These are phyloP conservation scores for Fusarium udum DNA, from an alignment of 2,329 filamentous ascomycete species.

Conservation along the genomic window DNA sequence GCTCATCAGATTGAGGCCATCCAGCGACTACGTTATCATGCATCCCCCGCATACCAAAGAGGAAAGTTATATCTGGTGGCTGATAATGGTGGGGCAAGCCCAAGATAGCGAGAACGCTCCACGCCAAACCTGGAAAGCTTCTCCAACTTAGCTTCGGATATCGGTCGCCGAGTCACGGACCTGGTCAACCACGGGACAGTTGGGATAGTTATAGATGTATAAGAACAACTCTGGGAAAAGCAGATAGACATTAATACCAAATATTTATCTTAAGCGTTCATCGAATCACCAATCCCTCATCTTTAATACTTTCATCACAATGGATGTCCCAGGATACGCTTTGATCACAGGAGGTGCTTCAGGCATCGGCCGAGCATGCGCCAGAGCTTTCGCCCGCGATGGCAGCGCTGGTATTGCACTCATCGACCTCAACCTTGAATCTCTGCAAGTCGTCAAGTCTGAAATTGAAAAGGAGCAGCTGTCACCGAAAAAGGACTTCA, in stretches of 20 bases:
- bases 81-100: not conserved
- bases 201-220: not conserved
- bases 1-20: not conserved
- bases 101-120: not conserved
- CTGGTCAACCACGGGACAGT: no score
- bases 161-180: not conserved
- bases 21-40: not conserved
- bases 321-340: conserved; percentile 46
- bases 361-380: conserved; percentile 46
- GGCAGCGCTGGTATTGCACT: conserved; percentile 44
- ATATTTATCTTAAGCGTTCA: accelerated
- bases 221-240: not conserved
- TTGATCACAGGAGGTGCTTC: conserved; percentile 46
- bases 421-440: conserved; percentile 40
- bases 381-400: conserved; percentile 42
- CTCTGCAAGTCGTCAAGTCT: conserved; percentile 20
- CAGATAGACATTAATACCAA: no score
- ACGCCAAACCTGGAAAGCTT: conserved; percentile 15
- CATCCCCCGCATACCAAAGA: conserved; percentile 2
- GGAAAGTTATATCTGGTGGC: conserved; percentile 27
- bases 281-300: accelerated
- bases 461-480: conserved; percentile 32
- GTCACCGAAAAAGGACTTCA: not conserved
- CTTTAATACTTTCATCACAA: not conserved
- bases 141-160: not conserved